phyloP scores from a whole-genome alignment of 305 asterid genomes.

The Caryopteris hybrid region DNA sequence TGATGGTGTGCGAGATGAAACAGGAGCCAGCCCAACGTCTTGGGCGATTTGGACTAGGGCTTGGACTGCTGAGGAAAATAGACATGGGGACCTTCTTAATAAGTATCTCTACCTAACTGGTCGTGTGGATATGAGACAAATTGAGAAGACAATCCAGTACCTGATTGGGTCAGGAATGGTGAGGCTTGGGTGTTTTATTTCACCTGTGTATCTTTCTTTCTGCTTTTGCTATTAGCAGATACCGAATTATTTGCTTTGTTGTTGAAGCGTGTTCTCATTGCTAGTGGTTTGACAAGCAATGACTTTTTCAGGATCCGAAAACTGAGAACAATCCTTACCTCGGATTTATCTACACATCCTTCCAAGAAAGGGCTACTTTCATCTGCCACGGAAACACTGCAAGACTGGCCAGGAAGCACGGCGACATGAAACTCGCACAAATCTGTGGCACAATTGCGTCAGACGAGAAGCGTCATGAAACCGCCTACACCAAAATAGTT shows the following conservation, averaged over 20 bases:
- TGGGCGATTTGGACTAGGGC: slow-evolving; percentile 76
- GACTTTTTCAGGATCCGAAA: slow-evolving; percentile 40
- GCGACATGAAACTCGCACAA: slow-evolving; percentile 57
- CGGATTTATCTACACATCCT: slow-evolving; percentile 63
- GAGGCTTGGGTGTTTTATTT: slow-evolving; percentile 13
- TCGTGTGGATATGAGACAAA: slow-evolving; percentile 61
- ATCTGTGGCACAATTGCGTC: slow-evolving; percentile 59
- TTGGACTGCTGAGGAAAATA: slow-evolving; percentile 72
- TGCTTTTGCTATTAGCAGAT: not conserved
- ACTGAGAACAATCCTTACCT: slow-evolving; percentile 62
- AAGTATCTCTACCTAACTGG: slow-evolving; percentile 58
- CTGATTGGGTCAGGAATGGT: slow-evolving; percentile 75
- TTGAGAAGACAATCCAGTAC: slow-evolving; percentile 72
- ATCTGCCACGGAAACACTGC: slow-evolving; percentile 63
- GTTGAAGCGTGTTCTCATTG: not conserved
- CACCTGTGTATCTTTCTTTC: not conserved
- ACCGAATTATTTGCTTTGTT: not conserved
- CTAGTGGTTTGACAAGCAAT: not conserved
- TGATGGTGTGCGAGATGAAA: slow-evolving; percentile 69
- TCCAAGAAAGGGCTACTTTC: slow-evolving; percentile 72
- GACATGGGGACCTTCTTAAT: slow-evolving; percentile 66
- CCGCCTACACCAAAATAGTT: slow-evolving; percentile 60
- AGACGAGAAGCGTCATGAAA: slow-evolving; percentile 67
- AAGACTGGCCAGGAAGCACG: slow-evolving; percentile 53
- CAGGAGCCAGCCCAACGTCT: slow-evolving; percentile 61